These are phyloP conservation scores for Triadica sebifera DNA, from an alignment of 345 rosid species.

Conservation along the genomic window DNA sequence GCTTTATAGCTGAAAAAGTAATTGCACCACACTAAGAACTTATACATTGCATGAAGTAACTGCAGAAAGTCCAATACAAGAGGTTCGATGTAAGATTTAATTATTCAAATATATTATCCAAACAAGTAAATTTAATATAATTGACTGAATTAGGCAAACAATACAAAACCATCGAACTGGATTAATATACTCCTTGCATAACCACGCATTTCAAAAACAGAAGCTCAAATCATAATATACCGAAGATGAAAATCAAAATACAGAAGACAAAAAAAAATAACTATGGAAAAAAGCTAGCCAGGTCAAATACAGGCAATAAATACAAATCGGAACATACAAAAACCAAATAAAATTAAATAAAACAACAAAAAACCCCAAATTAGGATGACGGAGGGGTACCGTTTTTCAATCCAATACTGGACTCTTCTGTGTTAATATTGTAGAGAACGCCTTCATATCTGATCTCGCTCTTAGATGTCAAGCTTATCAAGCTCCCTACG, in stretches of 20 bases:
- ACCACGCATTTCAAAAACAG: constrained; percentile 6
- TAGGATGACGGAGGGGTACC: constrained; percentile 41
- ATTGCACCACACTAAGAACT: background rate
- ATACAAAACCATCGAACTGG: background rate
- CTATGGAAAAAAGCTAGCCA: background rate
- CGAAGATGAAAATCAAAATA: background rate
- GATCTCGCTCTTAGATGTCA: constrained; percentile 96
- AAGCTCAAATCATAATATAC: background rate
- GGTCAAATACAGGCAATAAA: constrained; percentile 1
- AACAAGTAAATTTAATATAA: background rate
- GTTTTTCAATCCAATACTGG: constrained; percentile 88
- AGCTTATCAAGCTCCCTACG: constrained; percentile 92
- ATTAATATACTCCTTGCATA: background rate
- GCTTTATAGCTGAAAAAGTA: background rate
- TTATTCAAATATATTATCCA: background rate
- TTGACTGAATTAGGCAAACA: background rate
- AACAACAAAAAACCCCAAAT: background rate
- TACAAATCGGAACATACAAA: background rate
- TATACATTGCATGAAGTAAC: background rate
- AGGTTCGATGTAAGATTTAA: background rate
- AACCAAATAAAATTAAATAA: background rate
- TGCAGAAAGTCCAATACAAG: background rate
- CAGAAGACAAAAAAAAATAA: background rate
- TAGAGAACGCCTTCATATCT: constrained; percentile 91
- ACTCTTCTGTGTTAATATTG: constrained; percentile 91